These are phyloP conservation scores for Macrocybe sp. DNA, from an alignment of 1,284 basidiomycete species.

Conservation along the genomic window DNA sequence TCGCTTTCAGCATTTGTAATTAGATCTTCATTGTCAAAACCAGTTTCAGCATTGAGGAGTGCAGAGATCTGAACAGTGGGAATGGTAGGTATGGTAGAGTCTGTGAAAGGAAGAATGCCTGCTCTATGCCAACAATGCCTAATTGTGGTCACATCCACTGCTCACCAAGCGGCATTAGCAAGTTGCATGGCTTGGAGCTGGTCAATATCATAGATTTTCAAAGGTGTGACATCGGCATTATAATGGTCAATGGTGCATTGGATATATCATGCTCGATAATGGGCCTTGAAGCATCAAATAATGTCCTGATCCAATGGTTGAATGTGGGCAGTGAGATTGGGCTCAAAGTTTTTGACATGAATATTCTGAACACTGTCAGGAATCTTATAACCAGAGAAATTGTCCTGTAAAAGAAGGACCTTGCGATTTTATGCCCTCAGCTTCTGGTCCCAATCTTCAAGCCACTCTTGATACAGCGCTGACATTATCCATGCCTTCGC, in stretches of 20 bases:
- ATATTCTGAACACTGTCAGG: slow-evolving; percentile 15
- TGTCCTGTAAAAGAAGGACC: slow-evolving; percentile 26
- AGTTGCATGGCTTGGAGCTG: not conserved
- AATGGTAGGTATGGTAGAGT: not conserved
- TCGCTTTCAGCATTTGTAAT: not conserved
- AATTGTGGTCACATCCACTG: too few species aligned
- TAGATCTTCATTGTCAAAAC: not conserved
- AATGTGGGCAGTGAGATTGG: slow-evolving; percentile 9
- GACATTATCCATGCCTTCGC: slow-evolving; percentile 16
- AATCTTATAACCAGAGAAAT: slow-evolving; percentile 23
- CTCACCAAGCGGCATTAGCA: too few species aligned
- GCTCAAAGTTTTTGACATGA: slow-evolving; percentile 4
- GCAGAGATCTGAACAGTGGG: not conserved
- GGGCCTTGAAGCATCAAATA: slow-evolving; percentile 26
- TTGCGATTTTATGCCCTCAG: slow-evolving; percentile 13
- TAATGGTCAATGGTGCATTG: slow-evolving; percentile 23
- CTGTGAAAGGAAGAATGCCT: not conserved
- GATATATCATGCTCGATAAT: slow-evolving; percentile 22
- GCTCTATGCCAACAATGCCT: not conserved
- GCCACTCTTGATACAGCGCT: slow-evolving; percentile 15
- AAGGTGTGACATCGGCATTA: slow-evolving; percentile 17
- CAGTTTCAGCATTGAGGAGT: not conserved
- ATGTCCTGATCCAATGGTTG: slow-evolving; percentile 23
- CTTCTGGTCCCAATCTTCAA: slow-evolving; percentile 19
- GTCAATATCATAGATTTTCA: slow-evolving; percentile 21